Conservation (phyloP, 208 protist genomes). For the Crithidia expoeki region DNA sequence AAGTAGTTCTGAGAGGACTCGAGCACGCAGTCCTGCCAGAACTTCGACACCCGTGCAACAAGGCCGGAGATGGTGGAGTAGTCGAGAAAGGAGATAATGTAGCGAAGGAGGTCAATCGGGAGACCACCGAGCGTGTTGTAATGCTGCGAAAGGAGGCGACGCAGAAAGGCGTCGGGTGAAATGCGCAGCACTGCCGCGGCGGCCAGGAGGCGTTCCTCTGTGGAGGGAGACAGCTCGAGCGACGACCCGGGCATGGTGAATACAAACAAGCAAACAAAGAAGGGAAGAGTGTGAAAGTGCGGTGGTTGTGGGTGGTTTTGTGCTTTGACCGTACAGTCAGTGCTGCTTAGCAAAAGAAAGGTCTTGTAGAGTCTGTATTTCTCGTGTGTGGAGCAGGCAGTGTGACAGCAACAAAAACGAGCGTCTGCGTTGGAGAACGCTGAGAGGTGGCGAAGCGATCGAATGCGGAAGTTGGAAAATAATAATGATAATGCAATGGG, state of each 20-base stretch:
- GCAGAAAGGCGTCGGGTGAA: conserved; percentile 34
- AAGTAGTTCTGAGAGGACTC: conserved; percentile 37
- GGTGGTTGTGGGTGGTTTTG: too few species aligned
- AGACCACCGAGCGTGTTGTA: conserved; percentile 52
- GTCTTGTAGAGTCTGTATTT: too few species aligned
- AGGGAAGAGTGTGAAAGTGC: too few species aligned
- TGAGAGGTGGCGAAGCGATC: too few species aligned
- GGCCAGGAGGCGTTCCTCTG: conserved; percentile 31
- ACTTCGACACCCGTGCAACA: conserved; percentile 29
- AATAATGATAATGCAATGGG: too few species aligned
- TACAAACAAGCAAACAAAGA: background rate
- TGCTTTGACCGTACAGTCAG: too few species aligned
- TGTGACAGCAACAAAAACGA: too few species aligned
- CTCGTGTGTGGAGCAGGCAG: too few species aligned
- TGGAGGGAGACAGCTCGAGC: conserved; percentile 23
- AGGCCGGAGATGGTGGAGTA: conserved; percentile 50
- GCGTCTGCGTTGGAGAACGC: too few species aligned
- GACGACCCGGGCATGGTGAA: conserved; percentile 20
- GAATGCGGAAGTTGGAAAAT: too few species aligned
- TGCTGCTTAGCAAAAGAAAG: too few species aligned
- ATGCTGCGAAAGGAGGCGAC: conserved; percentile 36
- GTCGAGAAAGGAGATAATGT: conserved; percentile 52
- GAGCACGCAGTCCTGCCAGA: conserved; percentile 38
- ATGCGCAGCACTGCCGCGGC: conserved; percentile 41
- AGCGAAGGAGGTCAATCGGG: conserved; percentile 36